Evolutionary conservation across 1,284 basidiomycete genomes (phyloP).

Genomic region (Paramarasmius palmivorus): DNA sequence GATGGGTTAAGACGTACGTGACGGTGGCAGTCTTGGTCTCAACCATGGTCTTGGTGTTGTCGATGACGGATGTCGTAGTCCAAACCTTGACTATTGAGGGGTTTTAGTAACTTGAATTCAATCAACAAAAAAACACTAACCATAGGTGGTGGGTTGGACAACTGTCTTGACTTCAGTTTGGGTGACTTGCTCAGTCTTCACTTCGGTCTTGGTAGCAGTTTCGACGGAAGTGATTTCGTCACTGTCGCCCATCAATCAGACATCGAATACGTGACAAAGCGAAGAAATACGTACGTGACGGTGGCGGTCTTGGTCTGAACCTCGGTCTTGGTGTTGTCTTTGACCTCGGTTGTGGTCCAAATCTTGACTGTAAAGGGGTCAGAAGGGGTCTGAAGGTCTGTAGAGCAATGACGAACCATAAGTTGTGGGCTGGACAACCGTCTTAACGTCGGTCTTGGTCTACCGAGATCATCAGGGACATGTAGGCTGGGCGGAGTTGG

Average conservation of each 20-base stretch:
- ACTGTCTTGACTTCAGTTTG: conserved; percentile 37
- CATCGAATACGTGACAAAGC: background rate
- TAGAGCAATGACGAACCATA: conserved; percentile 23
- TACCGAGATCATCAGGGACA: background rate
- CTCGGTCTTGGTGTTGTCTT: conserved; percentile 61
- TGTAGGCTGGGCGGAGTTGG: too few species aligned
- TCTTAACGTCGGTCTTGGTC: conserved; percentile 31
- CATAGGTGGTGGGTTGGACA: conserved; percentile 54
- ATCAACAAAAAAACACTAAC: background rate
- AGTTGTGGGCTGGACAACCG: conserved; percentile 54
- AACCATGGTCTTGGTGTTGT: conserved; percentile 57
- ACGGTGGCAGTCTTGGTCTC: conserved; percentile 49
- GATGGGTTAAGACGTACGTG: conserved; percentile 43
- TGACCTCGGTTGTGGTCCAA: conserved; percentile 56
- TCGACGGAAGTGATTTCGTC: background rate
- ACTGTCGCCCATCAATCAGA: conserved; percentile 1
- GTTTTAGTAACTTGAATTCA: background rate
- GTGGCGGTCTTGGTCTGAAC: conserved; percentile 48
- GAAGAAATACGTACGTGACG: conserved; percentile 32
- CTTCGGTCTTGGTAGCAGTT: conserved; percentile 7
- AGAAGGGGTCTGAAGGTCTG: background rate
- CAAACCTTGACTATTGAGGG: conserved; percentile 38
- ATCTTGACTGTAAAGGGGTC: conserved; percentile 33
- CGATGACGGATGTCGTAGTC: conserved; percentile 57
- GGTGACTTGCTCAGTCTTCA: conserved; percentile 13